Percentiles rank a stretch among this genome's conserved stretches.
Evolutionary conservation across 1,284 basidiomycete genomes (phyloP).

Genomic region (Pyrrhoderma lamaoense): DNA sequence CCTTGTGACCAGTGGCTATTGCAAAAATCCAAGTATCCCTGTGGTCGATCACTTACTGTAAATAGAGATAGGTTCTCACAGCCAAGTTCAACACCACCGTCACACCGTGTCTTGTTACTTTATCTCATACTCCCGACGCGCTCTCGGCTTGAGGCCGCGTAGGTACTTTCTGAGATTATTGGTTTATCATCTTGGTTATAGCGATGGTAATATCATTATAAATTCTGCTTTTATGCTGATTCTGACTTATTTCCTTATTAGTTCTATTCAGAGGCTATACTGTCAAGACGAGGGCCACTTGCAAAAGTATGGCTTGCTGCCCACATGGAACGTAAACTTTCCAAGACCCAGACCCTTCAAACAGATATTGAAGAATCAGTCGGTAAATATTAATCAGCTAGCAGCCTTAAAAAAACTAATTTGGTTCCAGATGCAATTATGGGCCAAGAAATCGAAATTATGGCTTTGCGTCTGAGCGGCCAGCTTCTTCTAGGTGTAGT

Average conservation of each 20-base stretch:
- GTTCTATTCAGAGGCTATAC: conserved; percentile 92
- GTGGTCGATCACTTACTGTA: neutral
- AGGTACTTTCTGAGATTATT: conserved; percentile 4
- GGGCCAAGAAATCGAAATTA: conserved; percentile 80
- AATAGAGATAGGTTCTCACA: neutral
- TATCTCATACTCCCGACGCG: conserved; percentile 4
- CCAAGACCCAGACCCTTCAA: conserved; percentile 89
- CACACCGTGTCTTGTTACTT: conserved; percentile 18
- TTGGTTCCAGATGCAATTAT: conserved; percentile 69
- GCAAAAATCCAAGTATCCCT: too few relatives aligned
- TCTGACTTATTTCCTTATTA: conserved; percentile 24
- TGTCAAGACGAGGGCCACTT: conserved; percentile 88
- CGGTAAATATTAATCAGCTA: conserved; percentile 44
- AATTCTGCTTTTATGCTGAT: neutral
- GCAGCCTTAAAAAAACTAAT: neutral
- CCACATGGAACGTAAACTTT: conserved; percentile 97
- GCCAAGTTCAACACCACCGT: conserved; percentile 2
- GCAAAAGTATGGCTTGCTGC: conserved; percentile 98
- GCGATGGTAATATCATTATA: conserved; percentile 9
- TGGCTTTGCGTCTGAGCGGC: conserved; percentile 91
- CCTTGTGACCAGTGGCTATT: too few relatives aligned
- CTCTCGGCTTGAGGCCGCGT: neutral
- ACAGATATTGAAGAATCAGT: conserved; percentile 93
- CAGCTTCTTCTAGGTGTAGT: conserved; percentile 95
- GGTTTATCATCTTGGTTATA: conserved; percentile 10